Percentiles rank a stretch among this genome's conserved stretches.
Conservation (phyloP, 2,329 filamentous ascomycete genomes). For the Pestalotiopsis fici region DNA sequence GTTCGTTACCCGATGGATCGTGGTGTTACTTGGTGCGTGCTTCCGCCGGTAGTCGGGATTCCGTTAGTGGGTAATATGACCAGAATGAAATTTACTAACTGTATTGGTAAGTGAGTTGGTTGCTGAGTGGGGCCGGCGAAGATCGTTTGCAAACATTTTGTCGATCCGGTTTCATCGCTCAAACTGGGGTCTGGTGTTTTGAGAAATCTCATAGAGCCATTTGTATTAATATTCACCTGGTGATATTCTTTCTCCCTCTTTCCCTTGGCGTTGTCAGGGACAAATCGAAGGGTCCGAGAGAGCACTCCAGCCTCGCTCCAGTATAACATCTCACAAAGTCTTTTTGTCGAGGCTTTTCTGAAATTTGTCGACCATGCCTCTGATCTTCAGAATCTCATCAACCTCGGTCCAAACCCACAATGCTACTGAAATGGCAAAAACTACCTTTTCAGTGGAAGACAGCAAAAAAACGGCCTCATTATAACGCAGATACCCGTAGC, state of each 20-base stretch:
- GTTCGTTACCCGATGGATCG: neutral
- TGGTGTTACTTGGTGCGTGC: neutral
- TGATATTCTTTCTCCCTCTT: no score
- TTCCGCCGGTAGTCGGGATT: neutral
- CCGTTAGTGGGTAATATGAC: neutral
- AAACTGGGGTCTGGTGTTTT: no score
- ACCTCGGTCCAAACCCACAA: slow-evolving; percentile 5
- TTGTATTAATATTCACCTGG: no score
- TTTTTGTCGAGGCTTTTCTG: neutral
- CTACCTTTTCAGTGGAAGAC: neutral
- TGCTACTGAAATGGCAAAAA: neutral
- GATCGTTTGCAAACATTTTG: neutral
- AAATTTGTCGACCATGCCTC: slow-evolving; percentile 4
- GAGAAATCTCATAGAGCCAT: no score
- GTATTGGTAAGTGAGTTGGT: neutral
- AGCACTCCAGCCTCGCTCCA: no score
- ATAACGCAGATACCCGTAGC: neutral
- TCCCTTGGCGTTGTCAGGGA: no score
- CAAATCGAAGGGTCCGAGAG: no score
- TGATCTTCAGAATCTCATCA: slow-evolving; percentile 4
- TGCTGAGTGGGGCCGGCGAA: neutral
- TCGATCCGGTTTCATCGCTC: neutral
- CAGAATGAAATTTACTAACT: neutral
- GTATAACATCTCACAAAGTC: neutral
- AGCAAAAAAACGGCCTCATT: neutral